These are phyloP conservation scores for Saksenaea oblongispora DNA, from an alignment of 371 early-diverging fungal species.

Conservation along the genomic window DNA sequence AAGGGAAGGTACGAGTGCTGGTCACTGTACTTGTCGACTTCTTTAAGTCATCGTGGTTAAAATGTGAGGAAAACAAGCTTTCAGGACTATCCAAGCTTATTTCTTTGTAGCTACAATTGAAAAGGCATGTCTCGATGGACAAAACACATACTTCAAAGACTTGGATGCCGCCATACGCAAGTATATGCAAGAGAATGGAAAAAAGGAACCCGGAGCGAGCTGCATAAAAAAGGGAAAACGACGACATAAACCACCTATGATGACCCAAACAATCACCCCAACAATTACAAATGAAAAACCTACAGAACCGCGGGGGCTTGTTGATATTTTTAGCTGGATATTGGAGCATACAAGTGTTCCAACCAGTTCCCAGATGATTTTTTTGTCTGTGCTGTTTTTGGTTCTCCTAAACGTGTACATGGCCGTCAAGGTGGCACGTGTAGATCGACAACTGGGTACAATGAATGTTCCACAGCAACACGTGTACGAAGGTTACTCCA, in stretches of 20 bases:
- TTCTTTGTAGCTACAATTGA: slow-evolving; percentile 49
- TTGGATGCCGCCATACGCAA: slow-evolving; percentile 47
- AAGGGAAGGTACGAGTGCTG: slow-evolving; percentile 56
- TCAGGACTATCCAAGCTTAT: background rate
- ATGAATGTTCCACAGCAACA: background rate
- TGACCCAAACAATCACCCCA: background rate
- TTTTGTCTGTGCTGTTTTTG: slow-evolving; percentile 29
- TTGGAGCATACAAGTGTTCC: slow-evolving; percentile 12
- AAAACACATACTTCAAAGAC: slow-evolving; percentile 56
- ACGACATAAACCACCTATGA: slow-evolving; percentile 7
- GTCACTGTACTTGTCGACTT: slow-evolving; percentile 74
- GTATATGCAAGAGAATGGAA: slow-evolving; percentile 11
- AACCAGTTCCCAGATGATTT: slow-evolving; percentile 22
- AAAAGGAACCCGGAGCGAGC: slow-evolving; percentile 1
- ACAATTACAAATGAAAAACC: background rate
- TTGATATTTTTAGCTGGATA: slow-evolving; percentile 12
- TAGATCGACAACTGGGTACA: slow-evolving; percentile 25
- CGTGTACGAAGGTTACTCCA: background rate
- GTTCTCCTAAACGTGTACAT: slow-evolving; percentile 37
- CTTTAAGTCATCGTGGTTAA: slow-evolving; percentile 72
- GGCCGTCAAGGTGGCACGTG: slow-evolving; percentile 33
- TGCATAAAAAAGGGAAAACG: slow-evolving; percentile 7
- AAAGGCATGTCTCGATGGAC: slow-evolving; percentile 65
- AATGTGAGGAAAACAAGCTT: slow-evolving; percentile 45
- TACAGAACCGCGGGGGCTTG: background rate